Evolutionary conservation across 2,329 filamentous ascomycete species (phyloP), one percentile per base, ranked within the genome.

Genomic region (Talaromyces amestolkiae): DNA sequence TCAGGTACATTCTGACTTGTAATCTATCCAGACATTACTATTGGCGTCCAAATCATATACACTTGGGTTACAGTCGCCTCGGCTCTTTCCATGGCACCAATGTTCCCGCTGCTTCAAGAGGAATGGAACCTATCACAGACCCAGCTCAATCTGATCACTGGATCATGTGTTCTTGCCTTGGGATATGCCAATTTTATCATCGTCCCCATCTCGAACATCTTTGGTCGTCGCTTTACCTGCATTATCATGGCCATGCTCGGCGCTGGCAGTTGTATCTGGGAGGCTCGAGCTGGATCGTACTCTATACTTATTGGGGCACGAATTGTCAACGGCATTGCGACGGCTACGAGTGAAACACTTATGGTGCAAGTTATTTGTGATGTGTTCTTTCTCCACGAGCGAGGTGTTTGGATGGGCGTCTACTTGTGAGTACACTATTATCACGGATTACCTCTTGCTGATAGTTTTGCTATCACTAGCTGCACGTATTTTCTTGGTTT

Each of bases 41-140:
- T 69, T 17, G 53, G 65, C 2, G 63, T 61, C 3, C 67, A 69
- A 54, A 68, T 68, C 10, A 9, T 67, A 15, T 69, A 67, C 65
- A 76, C 79, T 11, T 81, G 79, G 75, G 78, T 81, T 11, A 72
- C 78, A 3, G 78, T 81, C 0, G 79, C 78, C 17, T 76, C 77
- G 3, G 78, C 79, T 3, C 71, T 81, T 2, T 81, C 78, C 3
- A 75, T 81, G 35, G 79, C 79, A 1, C 79, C 79, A 1, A 77
- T 81, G 72, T 81, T 81, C 63, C 78, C 79, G 1, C 71, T 80
- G 9, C 72, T 81, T 1, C 78, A 76, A 2, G 63, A 71, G 47
- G 76, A 80, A 49, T 81, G 80, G 51, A 73, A 77, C 37, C 75
- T 81, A 53, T 72, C 75, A 66, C 75, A 79, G 65, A 76, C 75